A percentile compares a stretch with the other conserved stretches of the same genome.
Evolutionary conservation across 495 filamentous ascomycete genomes (phyloP).

Genomic region (Polyplosphaeria fusca): DNA sequence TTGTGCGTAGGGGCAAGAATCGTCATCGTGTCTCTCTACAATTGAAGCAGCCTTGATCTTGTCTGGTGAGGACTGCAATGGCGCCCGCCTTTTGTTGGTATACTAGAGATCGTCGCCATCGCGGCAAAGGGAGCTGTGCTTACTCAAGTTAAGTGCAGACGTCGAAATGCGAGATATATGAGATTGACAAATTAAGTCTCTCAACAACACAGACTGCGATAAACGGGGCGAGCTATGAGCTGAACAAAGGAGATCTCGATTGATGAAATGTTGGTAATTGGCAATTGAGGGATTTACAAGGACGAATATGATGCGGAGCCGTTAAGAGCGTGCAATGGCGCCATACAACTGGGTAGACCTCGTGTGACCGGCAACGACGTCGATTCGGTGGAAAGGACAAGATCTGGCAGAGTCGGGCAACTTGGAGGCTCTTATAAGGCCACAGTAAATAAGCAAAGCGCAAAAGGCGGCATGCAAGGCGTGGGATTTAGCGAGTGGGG

Average conservation of each 20-base stretch:
- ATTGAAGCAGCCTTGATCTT: background rate
- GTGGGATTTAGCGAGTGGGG: slow-evolving; percentile 28
- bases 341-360: background rate
- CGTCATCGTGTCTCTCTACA: slow-evolving; percentile 3
- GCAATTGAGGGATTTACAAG: background rate
- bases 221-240: background rate
- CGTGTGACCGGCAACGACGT: background rate
- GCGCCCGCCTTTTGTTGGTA: slow-evolving; percentile 17
- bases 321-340: background rate
- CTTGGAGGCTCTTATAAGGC: slow-evolving; percentile 19
- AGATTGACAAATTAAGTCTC: background rate
- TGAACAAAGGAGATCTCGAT: background rate
- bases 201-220: background rate
- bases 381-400: background rate
- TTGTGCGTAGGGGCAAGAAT: slow-evolving; percentile 47
- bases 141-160: slow-evolving; percentile 11
- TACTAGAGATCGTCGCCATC: slow-evolving; percentile 10
- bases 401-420: background rate
- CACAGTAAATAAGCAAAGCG: slow-evolving; percentile 2
- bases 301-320: background rate
- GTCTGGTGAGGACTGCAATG: slow-evolving; percentile 6
- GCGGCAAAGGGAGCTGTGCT: slow-evolving; percentile 24
- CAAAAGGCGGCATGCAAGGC: slow-evolving; percentile 1
- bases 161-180: background rate
- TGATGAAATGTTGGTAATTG: background rate